Evolutionary conservation across 148 eudicot genomes (phyloP).

Genomic region (Vaccinium darrowii): DNA sequence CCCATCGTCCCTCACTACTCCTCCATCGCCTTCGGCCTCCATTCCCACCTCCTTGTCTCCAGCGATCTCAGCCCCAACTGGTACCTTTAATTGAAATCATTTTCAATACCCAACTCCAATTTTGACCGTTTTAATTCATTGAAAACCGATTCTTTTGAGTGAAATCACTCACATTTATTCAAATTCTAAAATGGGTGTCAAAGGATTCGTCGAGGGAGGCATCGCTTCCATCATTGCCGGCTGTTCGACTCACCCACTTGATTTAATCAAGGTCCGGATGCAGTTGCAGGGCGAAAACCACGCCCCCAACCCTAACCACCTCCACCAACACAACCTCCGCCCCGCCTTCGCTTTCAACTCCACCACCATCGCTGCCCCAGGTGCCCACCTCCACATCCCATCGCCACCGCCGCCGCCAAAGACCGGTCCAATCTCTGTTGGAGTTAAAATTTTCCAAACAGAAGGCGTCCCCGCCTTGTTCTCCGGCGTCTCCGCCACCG

Average conservation of each 20-base stretch:
- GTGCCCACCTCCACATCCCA: neutral
- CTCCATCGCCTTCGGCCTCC: constrained; percentile 44
- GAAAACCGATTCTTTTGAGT: neutral
- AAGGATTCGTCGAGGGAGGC: constrained; percentile 59
- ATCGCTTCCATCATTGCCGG: constrained; percentile 59
- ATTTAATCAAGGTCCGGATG: constrained; percentile 61
- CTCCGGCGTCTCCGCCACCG: constrained; percentile 56
- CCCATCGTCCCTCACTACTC: constrained; percentile 41
- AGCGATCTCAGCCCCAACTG: constrained; percentile 31
- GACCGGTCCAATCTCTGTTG: constrained; percentile 39
- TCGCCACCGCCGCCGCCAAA: constrained; percentile 20
- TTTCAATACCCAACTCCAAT: too few species aligned
- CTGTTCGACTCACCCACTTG: constrained; percentile 57
- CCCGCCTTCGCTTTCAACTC: constrained; percentile 38
- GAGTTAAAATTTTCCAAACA: constrained; percentile 32
- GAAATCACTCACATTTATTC: too few species aligned
- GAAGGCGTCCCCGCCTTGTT: constrained; percentile 47
- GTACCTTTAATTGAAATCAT: neutral
- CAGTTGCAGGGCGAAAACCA: constrained; percentile 52
- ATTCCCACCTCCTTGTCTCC: constrained; percentile 3
- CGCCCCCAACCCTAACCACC: neutral
- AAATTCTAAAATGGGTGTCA: constrained; percentile 34
- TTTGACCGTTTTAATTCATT: neutral
- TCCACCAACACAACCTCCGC: constrained; percentile 28
- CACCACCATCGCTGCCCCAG: constrained; percentile 7